Evolutionary conservation across 83 land plant genomes (phyloP), one percentile per base, ranked within the genome.

Genomic region (Diphasiastrum complanatum): DNA sequence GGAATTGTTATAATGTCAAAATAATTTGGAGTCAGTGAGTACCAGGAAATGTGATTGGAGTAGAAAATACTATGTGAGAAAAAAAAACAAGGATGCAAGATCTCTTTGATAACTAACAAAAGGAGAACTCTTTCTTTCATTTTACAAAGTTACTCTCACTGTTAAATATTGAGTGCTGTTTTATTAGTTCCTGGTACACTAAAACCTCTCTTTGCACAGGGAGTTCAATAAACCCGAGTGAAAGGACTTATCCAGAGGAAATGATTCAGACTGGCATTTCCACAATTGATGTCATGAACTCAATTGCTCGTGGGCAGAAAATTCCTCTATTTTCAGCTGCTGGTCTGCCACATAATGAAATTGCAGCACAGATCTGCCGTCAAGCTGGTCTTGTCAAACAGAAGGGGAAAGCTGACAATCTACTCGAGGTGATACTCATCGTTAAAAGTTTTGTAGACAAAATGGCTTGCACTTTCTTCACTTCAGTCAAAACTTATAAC

Each of bases 241-340:
- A 55, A 30, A 20, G 59, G 16, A 55, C 59, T 6, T 55, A 55
- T 30, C 59, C 59, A 11, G 59, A 55, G 27, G 59, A 55, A 19
- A 55, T 55, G 59, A 55, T 55, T 11, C 59, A 55, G 35, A 55
- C 59, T 55, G 59, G 59, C 30, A 55, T 55, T 11, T 55, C 59
- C 16, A 55, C 59, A 16, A 55, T 55, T 27, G 59, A 55, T 27
- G 59, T 55, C 31, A 55, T 55, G 59, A 55, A 55, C 19, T 55
- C 59, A 11, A 55, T 55, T 26, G 59, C 59, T 18, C 59, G 59
- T 6, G 59, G 59, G n/a, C 59, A 55, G 19, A 55, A 55, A 1
- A 55, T 55, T 30, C 59, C 59, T 0, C 35, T 55, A 6, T 55
- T 55, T 19, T 55, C 59, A 12, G 59, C 59, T 11, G 59, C 59